These are phyloP conservation scores for Podila horticola DNA, from an alignment of 192 early-diverging fungal genomes.

Conservation along the genomic window DNA sequence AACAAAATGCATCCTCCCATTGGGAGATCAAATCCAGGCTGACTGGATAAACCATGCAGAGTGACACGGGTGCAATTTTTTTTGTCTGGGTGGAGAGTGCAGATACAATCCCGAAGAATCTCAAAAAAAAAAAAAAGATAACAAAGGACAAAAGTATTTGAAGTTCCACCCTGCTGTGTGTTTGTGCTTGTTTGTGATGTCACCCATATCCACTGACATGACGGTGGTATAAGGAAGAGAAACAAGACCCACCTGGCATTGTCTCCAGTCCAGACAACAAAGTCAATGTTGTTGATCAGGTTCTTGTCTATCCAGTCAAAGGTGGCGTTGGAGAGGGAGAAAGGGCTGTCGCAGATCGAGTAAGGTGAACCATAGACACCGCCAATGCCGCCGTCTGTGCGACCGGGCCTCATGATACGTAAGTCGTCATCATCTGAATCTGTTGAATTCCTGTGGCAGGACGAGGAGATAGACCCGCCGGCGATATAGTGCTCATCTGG, in stretches of 20 bases:
- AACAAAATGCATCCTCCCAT: background rate
- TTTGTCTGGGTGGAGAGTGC: too few species aligned
- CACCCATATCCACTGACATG: background rate
- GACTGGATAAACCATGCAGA: too few species aligned
- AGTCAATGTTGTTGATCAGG: constrained; percentile 67
- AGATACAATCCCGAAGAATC: too few species aligned
- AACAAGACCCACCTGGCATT: constrained; percentile 64
- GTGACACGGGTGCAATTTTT: too few species aligned
- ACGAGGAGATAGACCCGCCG: constrained; percentile 68
- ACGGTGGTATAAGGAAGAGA: background rate
- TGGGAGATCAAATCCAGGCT: too few species aligned
- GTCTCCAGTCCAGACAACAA: constrained; percentile 84
- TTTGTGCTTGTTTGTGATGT: too few species aligned
- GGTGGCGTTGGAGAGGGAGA: constrained; percentile 66
- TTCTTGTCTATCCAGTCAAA: constrained; percentile 65
- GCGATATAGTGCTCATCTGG: constrained; percentile 67
- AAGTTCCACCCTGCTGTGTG: too few species aligned
- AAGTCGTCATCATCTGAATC: constrained; percentile 20
- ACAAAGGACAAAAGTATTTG: too few species aligned
- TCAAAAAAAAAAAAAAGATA: too few species aligned
- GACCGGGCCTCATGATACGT: constrained; percentile 30
- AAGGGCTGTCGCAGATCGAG: constrained; percentile 73
- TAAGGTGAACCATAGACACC: constrained; percentile 69
- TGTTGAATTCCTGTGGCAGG: constrained; percentile 62
- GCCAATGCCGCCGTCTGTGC: constrained; percentile 38